Base-by-base conservation (phyloP, 257 asterid genomes). In the Ilex asprella region DNA sequence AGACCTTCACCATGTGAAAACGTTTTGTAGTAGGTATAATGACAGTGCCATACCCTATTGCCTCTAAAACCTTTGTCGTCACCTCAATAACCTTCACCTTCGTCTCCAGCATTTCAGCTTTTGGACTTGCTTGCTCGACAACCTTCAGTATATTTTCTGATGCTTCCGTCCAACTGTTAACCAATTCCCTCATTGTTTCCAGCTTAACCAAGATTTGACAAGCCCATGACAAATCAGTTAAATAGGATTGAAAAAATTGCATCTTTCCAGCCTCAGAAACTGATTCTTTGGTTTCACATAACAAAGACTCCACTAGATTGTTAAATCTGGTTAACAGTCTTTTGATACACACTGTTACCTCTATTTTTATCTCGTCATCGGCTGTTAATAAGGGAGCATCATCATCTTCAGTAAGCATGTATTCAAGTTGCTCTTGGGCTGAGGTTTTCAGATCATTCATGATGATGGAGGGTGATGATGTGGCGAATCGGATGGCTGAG, bases 1-100 rank as follows among this genome's bases (percentile, higher is more conserved):
- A 90, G 13, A 75, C 52, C 56, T 74, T 82, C 46, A 84, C 83
- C 81, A 82, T 71, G 57, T 70, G 69, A 35, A 73, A 78, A 39
- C 95, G 88, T 65, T 77, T 77, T 6, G 32, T 27, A 16, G 83
- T 52, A 9, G 93, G 86, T 71, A 90, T 65, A 56, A 79, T 61
- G 27, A 87, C 85, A 7, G 71, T 69, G 16, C 91, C 96, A 21
- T 68, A 79, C 29, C 86, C 88, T 64, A 90, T 67, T 2, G 83
- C 79, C 59, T 87, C 96, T 21, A 90, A 63, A 39, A 85, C 95
- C 68, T 82, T 85, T 21, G 70, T 62, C 1, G 87, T 69, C 62
- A 87, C 57, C 57, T 53, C 57, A 53, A 53, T n/a, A 53, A 53
- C 30, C 57, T 53, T 53, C 57, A 10, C 14, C 1, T 53, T 53